Conservation (phyloP, 1,139 yeast genomes). For the Lodderomyces orthopsilosis region DNA sequence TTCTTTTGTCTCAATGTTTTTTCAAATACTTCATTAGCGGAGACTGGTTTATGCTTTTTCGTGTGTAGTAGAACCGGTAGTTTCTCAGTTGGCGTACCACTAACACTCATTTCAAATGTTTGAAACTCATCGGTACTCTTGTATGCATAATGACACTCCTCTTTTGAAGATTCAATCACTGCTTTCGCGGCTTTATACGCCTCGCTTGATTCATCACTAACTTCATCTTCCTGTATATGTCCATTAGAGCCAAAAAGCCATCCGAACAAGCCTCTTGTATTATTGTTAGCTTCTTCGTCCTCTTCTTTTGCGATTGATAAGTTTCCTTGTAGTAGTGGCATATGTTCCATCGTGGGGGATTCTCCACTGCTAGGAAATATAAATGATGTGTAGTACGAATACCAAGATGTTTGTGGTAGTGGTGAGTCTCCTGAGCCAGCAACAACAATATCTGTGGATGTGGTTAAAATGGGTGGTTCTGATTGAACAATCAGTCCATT, state of each 20-base stretch:
- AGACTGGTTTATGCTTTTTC: conserved; percentile 33
- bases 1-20: conserved; percentile 7
- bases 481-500: neutral
- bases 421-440: neutral
- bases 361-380: neutral
- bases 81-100: conserved; percentile 37
- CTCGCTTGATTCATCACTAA: conserved; percentile 18
- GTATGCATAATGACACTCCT: conserved; percentile 35
- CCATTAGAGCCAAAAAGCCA: conserved; percentile 23
- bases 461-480: neutral
- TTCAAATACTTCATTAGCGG: conserved; percentile 39
- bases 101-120: conserved; percentile 33
- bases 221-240: conserved; percentile 16
- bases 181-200: conserved; percentile 32
- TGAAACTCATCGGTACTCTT: conserved; percentile 21
- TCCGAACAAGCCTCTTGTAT: conserved; percentile 20
- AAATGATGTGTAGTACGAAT: conserved; percentile 2
- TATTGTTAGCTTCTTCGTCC: neutral
- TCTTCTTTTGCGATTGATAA: neutral
- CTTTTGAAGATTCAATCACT: conserved; percentile 36
- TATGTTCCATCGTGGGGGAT: conserved; percentile 8
- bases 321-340: conserved; percentile 10
- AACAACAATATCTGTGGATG: neutral
- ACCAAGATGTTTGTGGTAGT: neutral
- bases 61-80: conserved; percentile 38